A percentile compares a stretch with the other conserved stretches of the same genome.
phyloP scores from a whole-genome alignment of 2,329 filamentous ascomycete genomes.

The Fusarium keratoplasticum region DNA sequence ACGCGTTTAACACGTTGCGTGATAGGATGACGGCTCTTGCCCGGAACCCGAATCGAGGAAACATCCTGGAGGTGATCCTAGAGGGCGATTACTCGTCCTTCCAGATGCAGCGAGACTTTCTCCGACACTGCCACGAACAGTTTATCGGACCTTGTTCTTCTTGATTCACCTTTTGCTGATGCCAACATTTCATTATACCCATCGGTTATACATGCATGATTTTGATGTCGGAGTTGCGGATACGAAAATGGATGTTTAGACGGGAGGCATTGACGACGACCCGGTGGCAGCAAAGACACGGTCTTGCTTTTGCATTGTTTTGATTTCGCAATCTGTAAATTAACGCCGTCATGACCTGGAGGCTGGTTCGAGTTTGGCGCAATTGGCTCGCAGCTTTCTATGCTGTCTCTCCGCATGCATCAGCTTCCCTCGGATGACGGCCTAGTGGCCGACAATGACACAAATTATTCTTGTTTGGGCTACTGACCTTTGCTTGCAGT shows the following conservation, averaged over 20 bases:
- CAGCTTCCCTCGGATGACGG: constrained; percentile 31
- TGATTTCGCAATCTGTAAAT: constrained; percentile 34
- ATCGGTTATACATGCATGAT: constrained; percentile 12
- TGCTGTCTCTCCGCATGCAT: constrained; percentile 9
- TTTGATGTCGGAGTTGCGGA: constrained; percentile 30
- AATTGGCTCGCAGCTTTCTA: neutral
- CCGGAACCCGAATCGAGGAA: constrained; percentile 41
- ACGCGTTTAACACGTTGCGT: constrained; percentile 69
- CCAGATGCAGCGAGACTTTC: constrained; percentile 72
- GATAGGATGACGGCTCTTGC: constrained; percentile 67
- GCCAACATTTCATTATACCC: constrained; percentile 11
- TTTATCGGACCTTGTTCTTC: constrained; percentile 49
- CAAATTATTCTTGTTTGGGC: constrained; percentile 30
- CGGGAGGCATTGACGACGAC: constrained; percentile 8
- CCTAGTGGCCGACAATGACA: constrained; percentile 44
- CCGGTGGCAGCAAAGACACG: constrained; percentile 15
- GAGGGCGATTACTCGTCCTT: constrained; percentile 85
- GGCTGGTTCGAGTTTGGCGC: constrained; percentile 27
- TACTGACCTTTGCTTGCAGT: constrained; percentile 48
- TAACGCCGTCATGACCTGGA: constrained; percentile 41
- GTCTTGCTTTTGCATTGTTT: constrained; percentile 7
- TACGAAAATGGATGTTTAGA: constrained; percentile 21
- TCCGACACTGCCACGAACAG: constrained; percentile 64
- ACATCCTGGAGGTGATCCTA: constrained; percentile 77
- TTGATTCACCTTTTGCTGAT: constrained; percentile 17